Evolutionary conservation across 345 rosid species (phyloP), one percentile per base, ranked within the genome.

Genomic region (Pistacia atlantica): DNA sequence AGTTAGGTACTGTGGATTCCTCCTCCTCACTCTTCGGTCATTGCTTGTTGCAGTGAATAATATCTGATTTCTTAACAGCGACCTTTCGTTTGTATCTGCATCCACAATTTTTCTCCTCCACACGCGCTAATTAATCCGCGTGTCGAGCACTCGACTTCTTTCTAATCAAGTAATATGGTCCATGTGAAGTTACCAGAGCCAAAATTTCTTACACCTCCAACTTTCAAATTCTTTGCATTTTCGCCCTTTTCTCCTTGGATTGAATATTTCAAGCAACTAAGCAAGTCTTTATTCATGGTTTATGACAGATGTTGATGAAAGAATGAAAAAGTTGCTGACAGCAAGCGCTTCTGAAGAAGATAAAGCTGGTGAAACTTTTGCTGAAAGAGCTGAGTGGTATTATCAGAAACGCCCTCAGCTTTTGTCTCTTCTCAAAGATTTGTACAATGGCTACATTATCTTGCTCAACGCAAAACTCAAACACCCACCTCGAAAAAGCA

Each of bases 401-500:
- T 92, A 89, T 85, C 86, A 81, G 80, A 86, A 78, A 75, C 88
- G 94, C 42, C 97, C 97, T 59, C 87, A 83, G 67, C 89, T 92
- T 62, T 83, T 86, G 45, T 80, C 83, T 46, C 84, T 90, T 48
- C 90, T 91, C 65, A 80, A 86, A 2, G 97, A 92, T 83, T 67
- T 92, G 46, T 90, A 90, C 84, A 89, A 84, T 77, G 86, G 84
- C 64, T 92, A 90, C 66, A 49, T 84, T 22, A 78, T 82, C 75
- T 81, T 92, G 69, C 54, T 82, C 38, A 79, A 45, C 75, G 75
- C 70, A 38, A 75, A 67, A 18, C 69, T 65, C 70, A 79, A 63
- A 16, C 68, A 42, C 18, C 46, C 8, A 28, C 77, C 60, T 22
- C 46, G 11, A 46, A 28, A 16, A 57, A 46, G 3, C 33, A 17